Percentiles rank a stretch among this genome's conserved stretches.
These are phyloP conservation scores for Xylariaceae sp. DNA, from an alignment of 2,329 filamentous ascomycete species.

Conservation along the genomic window DNA sequence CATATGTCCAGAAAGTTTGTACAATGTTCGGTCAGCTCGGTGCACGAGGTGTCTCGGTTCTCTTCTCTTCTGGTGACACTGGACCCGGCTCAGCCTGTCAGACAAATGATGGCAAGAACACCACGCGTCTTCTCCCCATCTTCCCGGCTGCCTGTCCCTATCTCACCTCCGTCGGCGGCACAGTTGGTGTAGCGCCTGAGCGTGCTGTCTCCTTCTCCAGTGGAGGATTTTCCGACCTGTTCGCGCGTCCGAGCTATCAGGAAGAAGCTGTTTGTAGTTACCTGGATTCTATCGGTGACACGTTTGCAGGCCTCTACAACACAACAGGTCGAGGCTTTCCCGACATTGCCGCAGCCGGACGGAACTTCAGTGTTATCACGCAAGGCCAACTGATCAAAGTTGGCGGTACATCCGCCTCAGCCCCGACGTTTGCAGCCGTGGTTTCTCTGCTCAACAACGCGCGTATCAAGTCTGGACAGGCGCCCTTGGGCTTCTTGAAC, in stretches of 20 bases:
- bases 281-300: slow-evolving; percentile 33
- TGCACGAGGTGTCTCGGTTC: slow-evolving; percentile 21
- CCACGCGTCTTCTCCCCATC: slow-evolving; percentile 42
- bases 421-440: slow-evolving; percentile 59
- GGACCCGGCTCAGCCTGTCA: slow-evolving; percentile 35
- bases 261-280: slow-evolving; percentile 46
- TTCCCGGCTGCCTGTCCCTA: slow-evolving; percentile 30
- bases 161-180: slow-evolving; percentile 5
- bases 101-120: slow-evolving; percentile 50
- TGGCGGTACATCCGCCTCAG: slow-evolving; percentile 46
- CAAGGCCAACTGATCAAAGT: slow-evolving; percentile 28
- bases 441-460: slow-evolving; percentile 62
- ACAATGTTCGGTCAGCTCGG: slow-evolving; percentile 23
- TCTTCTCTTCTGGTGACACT: slow-evolving; percentile 26
- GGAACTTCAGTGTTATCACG: slow-evolving; percentile 25
- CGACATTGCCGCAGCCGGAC: slow-evolving; percentile 54
- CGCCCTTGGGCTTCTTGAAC: slow-evolving; percentile 56
- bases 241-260: slow-evolving; percentile 5
- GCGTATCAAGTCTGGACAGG: slow-evolving; percentile 48
- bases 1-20: slow-evolving; percentile 24
- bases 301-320: slow-evolving; percentile 31
- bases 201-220: slow-evolving; percentile 10
- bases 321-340: slow-evolving; percentile 52
- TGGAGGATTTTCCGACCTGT: slow-evolving; percentile 10
- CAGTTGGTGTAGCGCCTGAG: slow-evolving; percentile 4